A percentile compares a stretch with the other conserved stretches of the same genome.
These are phyloP conservation scores for Periconia digitata DNA, from an alignment of 2,329 filamentous ascomycete genomes.

Conservation along the genomic window DNA sequence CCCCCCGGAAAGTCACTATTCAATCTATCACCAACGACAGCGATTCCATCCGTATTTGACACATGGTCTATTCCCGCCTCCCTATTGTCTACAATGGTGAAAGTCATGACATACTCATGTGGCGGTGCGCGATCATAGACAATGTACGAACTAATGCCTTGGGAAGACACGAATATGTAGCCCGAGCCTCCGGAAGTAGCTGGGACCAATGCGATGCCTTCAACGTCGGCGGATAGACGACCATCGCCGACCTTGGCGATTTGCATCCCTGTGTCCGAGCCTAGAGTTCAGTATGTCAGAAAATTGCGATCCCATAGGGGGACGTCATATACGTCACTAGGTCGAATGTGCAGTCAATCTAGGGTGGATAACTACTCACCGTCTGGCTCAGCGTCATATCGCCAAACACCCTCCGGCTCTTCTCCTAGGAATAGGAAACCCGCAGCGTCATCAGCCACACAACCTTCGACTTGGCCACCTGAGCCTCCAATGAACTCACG, in stretches of 20 bases:
- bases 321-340: too few species aligned
- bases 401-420: slow-evolving; percentile 56
- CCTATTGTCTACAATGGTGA: slow-evolving; percentile 49
- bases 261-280: slow-evolving; percentile 35
- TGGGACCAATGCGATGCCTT: slow-evolving; percentile 56
- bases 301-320: too few species aligned
- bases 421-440: slow-evolving; percentile 56
- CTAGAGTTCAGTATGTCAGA: background rate
- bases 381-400: slow-evolving; percentile 55
- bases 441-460: slow-evolving; percentile 55
- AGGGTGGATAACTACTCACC: background rate
- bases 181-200: slow-evolving; percentile 45
- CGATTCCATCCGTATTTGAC: slow-evolving; percentile 57
- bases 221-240: slow-evolving; percentile 55
- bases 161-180: slow-evolving; percentile 56
- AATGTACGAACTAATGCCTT: slow-evolving; percentile 57
- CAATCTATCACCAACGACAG: slow-evolving; percentile 50
- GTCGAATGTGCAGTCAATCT: too few species aligned
- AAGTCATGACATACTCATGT: slow-evolving; percentile 54
- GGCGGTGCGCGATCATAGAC: slow-evolving; percentile 54
- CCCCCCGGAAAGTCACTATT: slow-evolving; percentile 44
- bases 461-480: slow-evolving; percentile 58
- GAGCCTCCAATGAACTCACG: slow-evolving; percentile 55
- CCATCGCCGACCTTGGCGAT: slow-evolving; percentile 51
- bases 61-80: slow-evolving; percentile 52